Evolutionary conservation across 306 rosid species (phyloP).

Genomic region (Betula pendula): DNA sequence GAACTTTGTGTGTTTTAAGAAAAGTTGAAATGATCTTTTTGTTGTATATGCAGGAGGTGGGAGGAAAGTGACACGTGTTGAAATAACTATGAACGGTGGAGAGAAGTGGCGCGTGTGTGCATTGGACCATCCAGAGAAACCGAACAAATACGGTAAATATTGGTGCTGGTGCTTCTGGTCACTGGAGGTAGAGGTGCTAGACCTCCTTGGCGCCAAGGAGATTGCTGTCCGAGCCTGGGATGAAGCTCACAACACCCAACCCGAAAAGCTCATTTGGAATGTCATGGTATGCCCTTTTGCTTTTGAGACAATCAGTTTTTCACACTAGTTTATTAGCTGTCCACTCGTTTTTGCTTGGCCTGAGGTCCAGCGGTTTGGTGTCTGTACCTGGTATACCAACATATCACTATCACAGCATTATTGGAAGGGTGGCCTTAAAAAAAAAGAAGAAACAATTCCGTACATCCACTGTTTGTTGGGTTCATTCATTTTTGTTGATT

Average conservation of each 20-base stretch:
- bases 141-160: conserved; percentile 68
- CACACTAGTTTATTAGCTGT: background rate
- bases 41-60: conserved; percentile 64
- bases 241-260: conserved; percentile 77
- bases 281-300: conserved; percentile 49
- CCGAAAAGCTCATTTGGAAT: conserved; percentile 88
- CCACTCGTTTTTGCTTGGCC: background rate
- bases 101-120: conserved; percentile 72
- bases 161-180: conserved; percentile 99
- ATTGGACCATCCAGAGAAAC: conserved; percentile 65
- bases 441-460: background rate
- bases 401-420: background rate
- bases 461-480: background rate
- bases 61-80: conserved; percentile 87
- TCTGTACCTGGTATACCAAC: background rate
- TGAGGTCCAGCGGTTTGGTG: background rate
- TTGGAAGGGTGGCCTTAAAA: too few species aligned
- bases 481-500: background rate
- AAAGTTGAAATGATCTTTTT: too few species aligned
- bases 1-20: too few species aligned
- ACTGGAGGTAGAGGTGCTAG: conserved; percentile 67
- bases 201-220: conserved; percentile 61
- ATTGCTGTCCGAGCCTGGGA: conserved; percentile 92
- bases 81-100: conserved; percentile 75
- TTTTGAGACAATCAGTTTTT: background rate